Evolutionary conservation across 1,284 basidiomycete genomes (phyloP).

Genomic region (Ganoderma multipileum): DNA sequence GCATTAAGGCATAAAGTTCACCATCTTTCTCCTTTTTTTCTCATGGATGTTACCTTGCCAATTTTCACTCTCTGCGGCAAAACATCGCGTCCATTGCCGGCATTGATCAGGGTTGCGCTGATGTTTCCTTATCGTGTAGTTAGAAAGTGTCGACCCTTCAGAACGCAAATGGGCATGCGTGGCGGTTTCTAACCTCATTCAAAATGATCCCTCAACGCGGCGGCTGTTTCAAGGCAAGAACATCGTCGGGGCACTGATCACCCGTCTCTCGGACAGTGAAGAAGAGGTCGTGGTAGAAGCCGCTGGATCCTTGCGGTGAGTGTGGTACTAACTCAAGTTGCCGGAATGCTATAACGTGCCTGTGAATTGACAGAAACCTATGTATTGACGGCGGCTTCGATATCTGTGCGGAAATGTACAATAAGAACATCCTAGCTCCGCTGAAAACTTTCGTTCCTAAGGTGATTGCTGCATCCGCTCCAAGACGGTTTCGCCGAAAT

Average conservation of each 20-base stretch:
- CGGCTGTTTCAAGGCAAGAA: conserved; percentile 90
- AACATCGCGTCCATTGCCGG: not conserved
- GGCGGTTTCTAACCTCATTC: conserved; percentile 89
- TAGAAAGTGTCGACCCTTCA: conserved; percentile 74
- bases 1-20: too few relatives aligned
- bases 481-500: conserved; percentile 9
- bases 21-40: too few relatives aligned
- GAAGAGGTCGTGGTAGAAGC: conserved; percentile 91
- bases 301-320: conserved; percentile 81
- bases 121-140: conserved; percentile 47
- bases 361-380: conserved; percentile 68
- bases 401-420: conserved; percentile 95
- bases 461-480: conserved; percentile 47
- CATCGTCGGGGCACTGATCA: conserved; percentile 86
- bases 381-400: conserved; percentile 95
- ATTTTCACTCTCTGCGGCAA: not conserved
- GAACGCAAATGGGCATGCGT: conserved; percentile 95
- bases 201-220: conserved; percentile 87
- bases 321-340: conserved; percentile 11
- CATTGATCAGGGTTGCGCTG: not conserved
- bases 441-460: conserved; percentile 78
- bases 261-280: conserved; percentile 81
- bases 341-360: conserved; percentile 1
- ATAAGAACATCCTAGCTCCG: conserved; percentile 88
- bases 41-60: not conserved